These are phyloP conservation scores for Macrophomina pseudophaseolina DNA, from an alignment of 2,329 filamentous ascomycete species.

Conservation along the genomic window DNA sequence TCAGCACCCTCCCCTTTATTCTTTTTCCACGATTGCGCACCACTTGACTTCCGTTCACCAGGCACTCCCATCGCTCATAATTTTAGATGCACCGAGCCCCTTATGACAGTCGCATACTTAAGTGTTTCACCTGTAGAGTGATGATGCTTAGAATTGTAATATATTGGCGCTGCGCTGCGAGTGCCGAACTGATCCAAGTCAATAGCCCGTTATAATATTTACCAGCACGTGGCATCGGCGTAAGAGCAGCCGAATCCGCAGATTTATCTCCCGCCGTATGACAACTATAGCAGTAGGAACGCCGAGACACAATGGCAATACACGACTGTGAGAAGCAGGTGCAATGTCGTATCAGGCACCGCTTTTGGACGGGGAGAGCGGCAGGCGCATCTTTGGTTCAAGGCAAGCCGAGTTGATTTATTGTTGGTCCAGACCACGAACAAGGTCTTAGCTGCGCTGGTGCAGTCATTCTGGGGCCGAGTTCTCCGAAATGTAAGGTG, in stretches of 20 bases:
- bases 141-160: neutral
- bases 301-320: neutral
- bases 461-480: neutral
- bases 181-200: neutral
- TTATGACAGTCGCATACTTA: neutral
- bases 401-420: neutral
- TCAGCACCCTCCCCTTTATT: too few relatives aligned
- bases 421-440: neutral
- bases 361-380: neutral
- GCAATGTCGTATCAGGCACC: neutral
- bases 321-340: neutral
- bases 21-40: too few relatives aligned
- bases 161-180: neutral
- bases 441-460: neutral
- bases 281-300: neutral
- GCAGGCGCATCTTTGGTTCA: neutral
- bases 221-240: neutral
- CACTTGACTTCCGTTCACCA: too few relatives aligned
- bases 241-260: neutral
- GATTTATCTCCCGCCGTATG: neutral
- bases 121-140: neutral
- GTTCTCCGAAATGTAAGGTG: neutral
- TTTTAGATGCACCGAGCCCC: neutral
- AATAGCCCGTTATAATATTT: neutral
- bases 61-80: too few relatives aligned